Evolutionary conservation across 805 yeast genomes (phyloP), one percentile per base, ranked within the genome.

Genomic region (Ogataea corticis): DNA sequence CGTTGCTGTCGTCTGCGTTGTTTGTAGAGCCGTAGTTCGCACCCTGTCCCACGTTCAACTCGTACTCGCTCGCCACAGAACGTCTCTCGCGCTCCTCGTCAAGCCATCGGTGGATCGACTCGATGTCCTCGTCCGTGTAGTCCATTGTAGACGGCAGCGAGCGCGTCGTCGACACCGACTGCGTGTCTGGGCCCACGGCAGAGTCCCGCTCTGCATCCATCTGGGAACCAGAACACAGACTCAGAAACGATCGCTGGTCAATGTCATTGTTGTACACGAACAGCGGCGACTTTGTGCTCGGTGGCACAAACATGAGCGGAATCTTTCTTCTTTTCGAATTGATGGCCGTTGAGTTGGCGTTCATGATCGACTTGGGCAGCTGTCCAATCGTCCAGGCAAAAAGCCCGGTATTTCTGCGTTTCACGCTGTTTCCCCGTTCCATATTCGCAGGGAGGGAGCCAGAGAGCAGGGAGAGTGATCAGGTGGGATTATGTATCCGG

Each of bases 131-230:
- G 31, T 66, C 61, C 7, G 63, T 61, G 11, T 57, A 62, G 7
- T 65, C 67, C 21, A 67, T 44, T 3, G 69, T 64, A 6, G 71
- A 67, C 2, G 71, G 71, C 29, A 67, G 46, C 3, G 71, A 67
- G 25, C 71, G 48, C 21, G 65, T 60, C 3, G 69, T 66, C 18
- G 64, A 56, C 4, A 63, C 63, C 1, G 68, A 62, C 36, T 60
- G 67, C 28, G 50, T 54, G 44, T 65, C 70, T 19, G 35, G 38
- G 7, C 38, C 51, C 11, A 55, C 38, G 2, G 54, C 56, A 15
- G 61, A 54, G 7, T 46, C 54, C 28, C 54, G 44, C 13, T 59
- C 68, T 16, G 56, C 53, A 3, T 55, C 61, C 16, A 56, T 29
- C 33, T 60, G 63, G 4, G 68, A 62, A 2, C 63, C 61, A 4